Conservation (phyloP, 1,284 basidiomycete genomes). For the Rhodotorula mucilaginosa region DNA sequence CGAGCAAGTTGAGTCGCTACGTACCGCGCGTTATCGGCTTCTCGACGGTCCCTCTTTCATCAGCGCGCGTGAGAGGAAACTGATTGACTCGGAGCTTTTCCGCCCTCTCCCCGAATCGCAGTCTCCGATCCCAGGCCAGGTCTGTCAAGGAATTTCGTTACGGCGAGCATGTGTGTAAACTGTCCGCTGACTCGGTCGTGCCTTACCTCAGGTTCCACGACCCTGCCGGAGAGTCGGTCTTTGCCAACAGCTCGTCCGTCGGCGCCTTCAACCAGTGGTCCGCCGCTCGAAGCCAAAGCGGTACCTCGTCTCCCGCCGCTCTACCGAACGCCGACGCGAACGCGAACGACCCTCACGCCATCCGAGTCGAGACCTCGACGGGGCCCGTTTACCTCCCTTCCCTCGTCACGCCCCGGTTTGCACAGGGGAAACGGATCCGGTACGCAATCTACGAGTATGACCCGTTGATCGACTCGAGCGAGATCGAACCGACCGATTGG, state of each 20-base stretch:
- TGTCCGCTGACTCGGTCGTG: no score
- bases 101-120: conserved; percentile 45
- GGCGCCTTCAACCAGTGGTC: conserved; percentile 48
- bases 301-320: conserved; percentile 6
- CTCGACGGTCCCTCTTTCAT: not conserved
- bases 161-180: no score
- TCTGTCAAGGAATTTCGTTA: not conserved
- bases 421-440: conserved; percentile 72
- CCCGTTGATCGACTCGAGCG: conserved; percentile 81
- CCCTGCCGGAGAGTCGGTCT: conserved; percentile 32
- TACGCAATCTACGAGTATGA: conserved; percentile 68
- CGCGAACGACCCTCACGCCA: conserved; percentile 39
- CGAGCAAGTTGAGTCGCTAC: conserved; percentile 12
- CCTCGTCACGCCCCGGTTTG: conserved; percentile 72
- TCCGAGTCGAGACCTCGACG: conserved; percentile 48
- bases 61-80: conserved; percentile 54
- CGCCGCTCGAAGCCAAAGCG: conserved; percentile 48
- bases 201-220: conserved; percentile 35
- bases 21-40: not conserved
- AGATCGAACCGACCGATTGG: conserved; percentile 61
- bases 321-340: conserved; percentile 13
- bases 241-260: conserved; percentile 32
- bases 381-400: conserved; percentile 62
- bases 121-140: conserved; percentile 64
- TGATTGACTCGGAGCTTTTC: conserved; percentile 54